Conservation (phyloP, 495 filamentous ascomycete genomes). For the Bombardia bombarda region DNA sequence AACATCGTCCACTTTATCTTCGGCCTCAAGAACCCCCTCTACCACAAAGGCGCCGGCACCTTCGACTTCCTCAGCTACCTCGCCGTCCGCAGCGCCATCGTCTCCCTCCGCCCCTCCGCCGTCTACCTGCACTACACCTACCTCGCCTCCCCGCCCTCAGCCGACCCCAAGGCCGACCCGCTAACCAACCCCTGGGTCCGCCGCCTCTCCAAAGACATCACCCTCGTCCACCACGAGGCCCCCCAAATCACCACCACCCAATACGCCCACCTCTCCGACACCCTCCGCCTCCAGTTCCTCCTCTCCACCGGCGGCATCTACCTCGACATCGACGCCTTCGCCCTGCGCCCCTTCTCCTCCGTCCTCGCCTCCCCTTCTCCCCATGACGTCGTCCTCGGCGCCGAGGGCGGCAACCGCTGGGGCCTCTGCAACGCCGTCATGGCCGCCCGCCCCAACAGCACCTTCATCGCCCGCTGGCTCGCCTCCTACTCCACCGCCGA, state of each 20-base stretch:
- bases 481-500: constrained; percentile 31
- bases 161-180: constrained; percentile 27
- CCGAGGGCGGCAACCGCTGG: constrained; percentile 38
- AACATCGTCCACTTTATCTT: constrained; percentile 42
- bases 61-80: constrained; percentile 41
- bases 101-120: constrained; percentile 33
- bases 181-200: constrained; percentile 35
- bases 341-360: constrained; percentile 28
- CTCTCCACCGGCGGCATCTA: constrained; percentile 38
- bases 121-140: constrained; percentile 39
- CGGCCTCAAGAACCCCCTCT: constrained; percentile 31
- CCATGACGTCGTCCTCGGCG: constrained; percentile 41
- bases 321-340: constrained; percentile 36
- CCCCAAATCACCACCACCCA: constrained; percentile 28
- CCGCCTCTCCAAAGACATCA: constrained; percentile 30
- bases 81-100: constrained; percentile 33
- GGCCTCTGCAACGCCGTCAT: constrained; percentile 42
- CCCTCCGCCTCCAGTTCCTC: constrained; percentile 34
- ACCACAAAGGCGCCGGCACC: constrained; percentile 25
- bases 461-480: constrained; percentile 36
- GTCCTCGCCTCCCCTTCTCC: constrained; percentile 13
- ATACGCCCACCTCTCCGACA: constrained; percentile 36
- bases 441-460: constrained; percentile 30
- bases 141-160: constrained; percentile 30
- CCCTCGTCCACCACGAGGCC: constrained; percentile 34